Percentiles rank a stretch among this genome's conserved stretches.
Evolutionary conservation across 768 basidiomycete species (phyloP).

Genomic region (Leccinum subgranulosum): DNA sequence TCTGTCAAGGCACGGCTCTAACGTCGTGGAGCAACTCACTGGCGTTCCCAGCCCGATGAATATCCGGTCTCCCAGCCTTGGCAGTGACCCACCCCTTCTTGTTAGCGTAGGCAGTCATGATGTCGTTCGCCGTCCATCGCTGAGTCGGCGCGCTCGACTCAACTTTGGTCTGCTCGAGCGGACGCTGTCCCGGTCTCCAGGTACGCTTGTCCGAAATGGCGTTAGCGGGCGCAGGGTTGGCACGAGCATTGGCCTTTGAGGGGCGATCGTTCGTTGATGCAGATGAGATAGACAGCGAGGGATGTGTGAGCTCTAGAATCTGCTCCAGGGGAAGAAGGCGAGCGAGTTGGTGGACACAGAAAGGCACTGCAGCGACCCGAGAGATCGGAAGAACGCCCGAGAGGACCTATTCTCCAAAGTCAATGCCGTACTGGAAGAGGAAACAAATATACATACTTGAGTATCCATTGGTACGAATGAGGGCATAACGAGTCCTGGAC

Average conservation of each 20-base stretch:
- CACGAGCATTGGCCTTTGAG: not conserved
- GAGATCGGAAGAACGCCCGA: constrained; percentile 76
- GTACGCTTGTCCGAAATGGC: constrained; percentile 65
- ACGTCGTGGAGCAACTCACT: constrained; percentile 47
- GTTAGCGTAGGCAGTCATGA: constrained; percentile 74
- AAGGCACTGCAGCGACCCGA: constrained; percentile 77
- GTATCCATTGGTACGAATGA: constrained; percentile 78
- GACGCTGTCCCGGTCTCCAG: constrained; percentile 56
- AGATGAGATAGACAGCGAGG: constrained; percentile 30
- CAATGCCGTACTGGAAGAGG: not conserved
- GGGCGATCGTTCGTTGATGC: not conserved
- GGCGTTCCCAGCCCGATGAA: constrained; percentile 85
- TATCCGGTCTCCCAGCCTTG: constrained; percentile 85
- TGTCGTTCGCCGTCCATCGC: constrained; percentile 83
- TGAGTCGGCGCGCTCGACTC: constrained; percentile 6
- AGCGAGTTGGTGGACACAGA: constrained; percentile 72
- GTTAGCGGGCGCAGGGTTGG: not conserved
- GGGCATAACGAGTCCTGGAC: constrained; percentile 93
- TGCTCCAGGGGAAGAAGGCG: constrained; percentile 74
- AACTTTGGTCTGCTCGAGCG: constrained; percentile 16
- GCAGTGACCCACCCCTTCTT: constrained; percentile 86
- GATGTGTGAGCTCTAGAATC: constrained; percentile 58
- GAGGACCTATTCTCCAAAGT: constrained; percentile 21
- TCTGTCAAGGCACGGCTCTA: not conserved
- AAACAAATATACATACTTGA: constrained; percentile 46